Evolutionary conservation across 345 rosid species (phyloP).

Genomic region (Acer campestre): DNA sequence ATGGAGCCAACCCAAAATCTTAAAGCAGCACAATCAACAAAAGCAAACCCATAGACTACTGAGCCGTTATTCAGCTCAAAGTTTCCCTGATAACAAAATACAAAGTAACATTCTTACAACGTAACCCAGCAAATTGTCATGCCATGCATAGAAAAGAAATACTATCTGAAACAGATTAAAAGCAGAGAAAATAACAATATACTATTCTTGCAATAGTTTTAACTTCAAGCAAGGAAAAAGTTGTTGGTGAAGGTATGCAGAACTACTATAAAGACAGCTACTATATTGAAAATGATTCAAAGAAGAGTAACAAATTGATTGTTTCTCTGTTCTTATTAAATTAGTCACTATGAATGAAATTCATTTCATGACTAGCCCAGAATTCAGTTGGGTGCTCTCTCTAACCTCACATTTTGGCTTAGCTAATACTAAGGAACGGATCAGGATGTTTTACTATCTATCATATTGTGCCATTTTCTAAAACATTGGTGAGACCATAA

Average conservation of each 20-base stretch:
- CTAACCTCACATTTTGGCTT: background rate
- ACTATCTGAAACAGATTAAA: background rate
- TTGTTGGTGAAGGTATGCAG: background rate
- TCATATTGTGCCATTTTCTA: background rate
- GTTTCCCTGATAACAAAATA: conserved; percentile 42
- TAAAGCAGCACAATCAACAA: conserved; percentile 92
- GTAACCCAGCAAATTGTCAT: conserved; percentile 17
- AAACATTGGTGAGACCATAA: background rate
- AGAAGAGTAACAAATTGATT: background rate
- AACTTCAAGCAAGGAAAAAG: background rate
- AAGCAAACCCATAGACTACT: conserved; percentile 82
- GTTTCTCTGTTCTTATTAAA: background rate
- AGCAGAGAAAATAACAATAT: background rate
- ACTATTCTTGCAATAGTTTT: background rate
- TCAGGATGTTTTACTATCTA: background rate
- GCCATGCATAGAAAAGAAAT: background rate
- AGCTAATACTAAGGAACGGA: background rate
- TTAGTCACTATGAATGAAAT: background rate
- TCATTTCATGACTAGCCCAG: background rate
- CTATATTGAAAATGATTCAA: background rate
- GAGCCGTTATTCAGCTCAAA: conserved; percentile 48
- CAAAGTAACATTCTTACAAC: conserved; percentile 15
- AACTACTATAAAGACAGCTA: background rate
- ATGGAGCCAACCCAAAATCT: conserved; percentile 89
- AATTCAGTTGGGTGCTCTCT: background rate